Base-by-base conservation (phyloP, 371 early-diverging fungal genomes). In the Lichtheimia ornata region DNA sequence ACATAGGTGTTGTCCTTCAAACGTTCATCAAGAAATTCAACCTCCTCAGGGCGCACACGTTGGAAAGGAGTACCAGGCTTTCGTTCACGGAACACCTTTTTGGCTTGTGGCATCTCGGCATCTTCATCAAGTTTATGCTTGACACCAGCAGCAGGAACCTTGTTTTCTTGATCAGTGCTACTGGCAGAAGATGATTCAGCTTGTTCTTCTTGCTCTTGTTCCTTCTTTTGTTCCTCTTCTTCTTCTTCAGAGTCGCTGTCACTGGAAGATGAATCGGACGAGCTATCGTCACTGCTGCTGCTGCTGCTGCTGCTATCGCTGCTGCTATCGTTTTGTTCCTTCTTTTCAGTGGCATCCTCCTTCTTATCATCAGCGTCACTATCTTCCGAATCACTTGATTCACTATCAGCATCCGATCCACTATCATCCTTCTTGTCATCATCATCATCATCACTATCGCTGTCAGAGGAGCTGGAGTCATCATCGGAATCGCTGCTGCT, bases 1-100 rank as follows among this genome's bases (percentile, higher is more conserved):
- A 82, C 76, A 71, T 91, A 95, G 0, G 88, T 77, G 76, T 96
- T 97, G 72, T 96, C 94, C 69, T 84, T 91, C 54, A 96, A 75
- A 40, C 89, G 72, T 0, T 92, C 90, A 68, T 93, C 90, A 4
- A 72, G 60, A 64, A 93, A 96, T 14, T 78, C 82, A 2, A 96
- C 93, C 61, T 95, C 91, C 60, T 92, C 91, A 11, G 85, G 83
- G 44, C 83, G 83, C 24, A 97, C 88, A 43, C 96, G 86, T 72
- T 88, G 90, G 75, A 97, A 96, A 5, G 88, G 92, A 30, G 79
- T 80, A 30, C 84, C 84, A 49, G 83, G 84, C 20, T 65, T 56
- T 53, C 45, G 28, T 66, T 28, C 40, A 56, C 58, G 72, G 76
- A 40, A 56, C 14, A 44, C 56, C 60, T 76, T 82, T 44, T 76